Evolutionary conservation across 2,329 filamentous ascomycete species (phyloP).

Genomic region (Paraphaeosphaeria sporulosa): DNA sequence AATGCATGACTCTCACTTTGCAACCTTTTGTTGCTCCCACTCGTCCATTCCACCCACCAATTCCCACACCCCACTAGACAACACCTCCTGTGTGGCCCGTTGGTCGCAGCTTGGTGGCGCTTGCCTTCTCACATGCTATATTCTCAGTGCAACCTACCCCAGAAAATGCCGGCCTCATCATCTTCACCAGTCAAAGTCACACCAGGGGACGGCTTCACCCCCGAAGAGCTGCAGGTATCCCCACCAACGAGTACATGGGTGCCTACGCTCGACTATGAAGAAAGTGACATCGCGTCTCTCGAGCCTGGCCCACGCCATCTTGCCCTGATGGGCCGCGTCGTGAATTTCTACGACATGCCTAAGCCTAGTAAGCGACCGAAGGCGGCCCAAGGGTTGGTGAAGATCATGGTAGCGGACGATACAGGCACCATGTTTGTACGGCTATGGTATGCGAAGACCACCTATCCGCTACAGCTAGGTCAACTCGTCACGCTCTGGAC

Average conservation of each 20-base stretch:
- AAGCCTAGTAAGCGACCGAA: conserved; percentile 53
- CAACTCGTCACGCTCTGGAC: conserved; percentile 66
- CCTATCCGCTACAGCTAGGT: conserved; percentile 59
- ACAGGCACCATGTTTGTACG: conserved; percentile 63
- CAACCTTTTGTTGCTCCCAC: not conserved
- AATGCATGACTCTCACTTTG: not conserved
- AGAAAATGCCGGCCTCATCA: conserved; percentile 47
- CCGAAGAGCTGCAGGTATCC: conserved; percentile 51
- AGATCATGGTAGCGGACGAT: conserved; percentile 64
- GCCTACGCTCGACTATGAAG: conserved; percentile 57
- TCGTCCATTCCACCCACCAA: not conserved
- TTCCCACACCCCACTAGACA: too few relatives aligned
- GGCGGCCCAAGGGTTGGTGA: conserved; percentile 60
- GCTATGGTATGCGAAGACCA: conserved; percentile 57
- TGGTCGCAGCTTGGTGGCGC: not conserved
- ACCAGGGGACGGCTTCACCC: conserved; percentile 62
- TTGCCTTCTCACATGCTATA: not conserved
- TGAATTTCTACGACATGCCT: conserved; percentile 60
- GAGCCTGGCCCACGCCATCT: conserved; percentile 60
- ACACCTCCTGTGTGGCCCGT: too few relatives aligned
- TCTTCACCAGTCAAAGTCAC: conserved; percentile 30
- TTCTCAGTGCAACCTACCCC: not conserved
- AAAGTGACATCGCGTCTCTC: conserved; percentile 57
- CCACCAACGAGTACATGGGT: conserved; percentile 39
- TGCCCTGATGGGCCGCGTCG: conserved; percentile 62